Evolutionary conservation across 2,329 filamentous ascomycete species (phyloP), one percentile per base, ranked within the genome.

Genomic region (Teratosphaeriaceae sp.): DNA sequence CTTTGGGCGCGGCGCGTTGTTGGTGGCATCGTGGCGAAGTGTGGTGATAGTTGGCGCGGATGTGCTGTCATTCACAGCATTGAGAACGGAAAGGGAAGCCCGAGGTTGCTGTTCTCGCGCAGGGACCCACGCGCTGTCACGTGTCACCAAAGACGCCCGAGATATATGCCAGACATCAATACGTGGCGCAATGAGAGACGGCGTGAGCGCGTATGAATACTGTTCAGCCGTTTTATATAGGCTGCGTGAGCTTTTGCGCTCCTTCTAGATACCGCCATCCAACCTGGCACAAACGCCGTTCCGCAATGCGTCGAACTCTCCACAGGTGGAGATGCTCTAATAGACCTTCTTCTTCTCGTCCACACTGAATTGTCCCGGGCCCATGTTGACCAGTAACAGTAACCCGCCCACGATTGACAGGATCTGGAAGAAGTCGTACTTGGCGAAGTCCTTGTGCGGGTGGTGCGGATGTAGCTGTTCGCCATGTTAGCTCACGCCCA

Each of bases 271-370:
- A 33, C 8, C 15, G 11, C 5, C 24, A 34, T 34, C 30, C 30
- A 34, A 34, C 30, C 30, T 34, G 30, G 30, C 16, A 8, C 30
- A 16, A 8, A 11, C 30, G 6, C 30, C 30, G 30, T 16, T 8
- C 6, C 30, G 30, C 30, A 18, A 37, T 37, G 15, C 34, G 13
- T 37, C 5, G 9, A 22, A n/a, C 8, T 11, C 18, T 22, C 37
- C 9, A 16, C 29, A 38, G 22, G 19, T 23, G 13, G 22, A 39
- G 22, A 8, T n/a, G 12, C 23, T 49, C 56, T 62, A 98, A 74
- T 98, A 98, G 56, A 98, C 92, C 79, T 98, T 98, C 82, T 98
- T 98, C 86, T 98, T 98, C 80, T 98, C 92, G 70, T 98, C 92
- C 68, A 97, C 90, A 66, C 86, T 94, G 76, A 97, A 85, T 68